A percentile compares a stretch with the other conserved stretches of the same genome.
Evolutionary conservation across 2,329 filamentous ascomycete genomes (phyloP).

Genomic region (Fusarium heterosporum): DNA sequence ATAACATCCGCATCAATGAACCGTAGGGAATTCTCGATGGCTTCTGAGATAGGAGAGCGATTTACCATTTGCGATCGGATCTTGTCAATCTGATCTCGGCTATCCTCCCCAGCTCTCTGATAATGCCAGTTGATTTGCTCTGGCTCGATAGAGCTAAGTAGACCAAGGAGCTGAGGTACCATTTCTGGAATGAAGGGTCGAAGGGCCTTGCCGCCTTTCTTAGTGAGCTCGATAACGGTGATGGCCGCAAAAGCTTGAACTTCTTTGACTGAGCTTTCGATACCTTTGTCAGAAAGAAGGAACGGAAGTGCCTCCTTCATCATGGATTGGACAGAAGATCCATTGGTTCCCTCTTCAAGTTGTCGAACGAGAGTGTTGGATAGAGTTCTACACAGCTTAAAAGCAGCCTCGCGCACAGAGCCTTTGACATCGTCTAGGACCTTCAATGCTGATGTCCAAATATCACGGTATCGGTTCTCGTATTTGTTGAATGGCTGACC

Average conservation of each 20-base stretch:
- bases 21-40: constrained; percentile 89
- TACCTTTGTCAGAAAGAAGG: constrained; percentile 85
- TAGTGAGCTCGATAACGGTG: constrained; percentile 88
- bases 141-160: constrained; percentile 89
- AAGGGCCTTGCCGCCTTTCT: constrained; percentile 84
- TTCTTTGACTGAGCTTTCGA: constrained; percentile 89
- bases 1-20: constrained; percentile 84
- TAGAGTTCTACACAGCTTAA: constrained; percentile 83
- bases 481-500: constrained; percentile 82
- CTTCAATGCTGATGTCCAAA: constrained; percentile 88
- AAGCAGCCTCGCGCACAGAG: constrained; percentile 83
- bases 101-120: constrained; percentile 87
- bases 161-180: constrained; percentile 81
- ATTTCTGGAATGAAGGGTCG: constrained; percentile 85
- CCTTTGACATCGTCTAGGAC: constrained; percentile 97
- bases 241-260: constrained; percentile 85
- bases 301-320: constrained; percentile 90
- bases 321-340: constrained; percentile 80
- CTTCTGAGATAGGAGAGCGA: constrained; percentile 89
- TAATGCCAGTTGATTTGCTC: constrained; percentile 93
- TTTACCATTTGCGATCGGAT: constrained; percentile 84
- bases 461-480: constrained; percentile 83
- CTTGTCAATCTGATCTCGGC: constrained; percentile 90
- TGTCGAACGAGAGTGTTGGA: constrained; percentile 88
- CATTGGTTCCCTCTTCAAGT: constrained; percentile 80